A percentile compares a stretch with the other conserved stretches of the same genome.
phyloP scores from a whole-genome alignment of 768 basidiomycete genomes.

The Kwoniella heveanensis region DNA sequence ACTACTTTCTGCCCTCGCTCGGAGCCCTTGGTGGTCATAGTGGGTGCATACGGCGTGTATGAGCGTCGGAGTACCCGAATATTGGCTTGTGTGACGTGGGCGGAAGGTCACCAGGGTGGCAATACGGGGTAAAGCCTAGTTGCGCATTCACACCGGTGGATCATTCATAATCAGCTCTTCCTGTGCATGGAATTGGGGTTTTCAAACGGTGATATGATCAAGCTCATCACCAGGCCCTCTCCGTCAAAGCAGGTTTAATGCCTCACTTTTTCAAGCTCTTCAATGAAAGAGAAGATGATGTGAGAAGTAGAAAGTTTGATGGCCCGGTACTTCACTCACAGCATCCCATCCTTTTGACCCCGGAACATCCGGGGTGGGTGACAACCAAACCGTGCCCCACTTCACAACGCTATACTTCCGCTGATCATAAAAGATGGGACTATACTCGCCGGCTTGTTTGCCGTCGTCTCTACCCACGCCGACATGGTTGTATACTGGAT shows the following conservation, averaged over 20 bases:
- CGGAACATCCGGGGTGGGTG: constrained; percentile 48
- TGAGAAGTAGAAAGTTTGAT: too few relatives aligned
- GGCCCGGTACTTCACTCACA: too few relatives aligned
- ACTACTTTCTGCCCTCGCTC: constrained; percentile 47
- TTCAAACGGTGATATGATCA: too few relatives aligned
- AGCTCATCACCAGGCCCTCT: too few relatives aligned
- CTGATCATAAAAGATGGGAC: constrained; percentile 67
- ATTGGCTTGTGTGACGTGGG: neutral
- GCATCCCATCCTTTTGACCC: constrained; percentile 56
- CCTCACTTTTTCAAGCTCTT: too few relatives aligned
- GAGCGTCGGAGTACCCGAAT: constrained; percentile 5
- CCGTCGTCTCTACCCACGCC: constrained; percentile 70
- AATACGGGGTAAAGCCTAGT: constrained; percentile 45
- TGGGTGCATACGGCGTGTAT: constrained; percentile 54
- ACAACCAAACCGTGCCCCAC: constrained; percentile 53
- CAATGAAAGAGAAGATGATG: too few relatives aligned
- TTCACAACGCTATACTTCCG: constrained; percentile 43
- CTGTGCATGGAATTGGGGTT: too few relatives aligned
- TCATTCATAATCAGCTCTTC: neutral
- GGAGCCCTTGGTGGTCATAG: constrained; percentile 53
- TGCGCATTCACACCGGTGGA: neutral
- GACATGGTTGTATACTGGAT: constrained; percentile 63
- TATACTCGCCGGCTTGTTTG: constrained; percentile 63
- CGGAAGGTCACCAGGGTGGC: constrained; percentile 45
- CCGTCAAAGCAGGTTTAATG: too few relatives aligned